Evolutionary conservation across 371 early-diverging fungal genomes (phyloP), one percentile per base, ranked within the genome.

Genomic region (Nematocida sp.): DNA sequence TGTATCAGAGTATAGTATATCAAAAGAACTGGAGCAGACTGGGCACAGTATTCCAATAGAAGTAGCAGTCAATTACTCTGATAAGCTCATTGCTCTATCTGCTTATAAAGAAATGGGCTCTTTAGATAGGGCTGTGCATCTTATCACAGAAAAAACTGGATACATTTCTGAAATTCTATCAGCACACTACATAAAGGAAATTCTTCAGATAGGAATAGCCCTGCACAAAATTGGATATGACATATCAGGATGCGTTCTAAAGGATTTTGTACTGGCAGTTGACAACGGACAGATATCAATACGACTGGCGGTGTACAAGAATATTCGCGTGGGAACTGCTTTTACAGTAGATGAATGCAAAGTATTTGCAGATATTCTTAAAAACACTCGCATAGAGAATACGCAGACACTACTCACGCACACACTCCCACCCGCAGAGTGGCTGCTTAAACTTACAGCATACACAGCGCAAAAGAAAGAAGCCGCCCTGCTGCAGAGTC

Each of bases 31-130:
- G 23, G 52, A 52, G 15, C 6, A 25, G 33, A 47, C 69, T 1
- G 64, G 42, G 42, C 27, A 25, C 25, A 50, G n/a, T 46, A 42
- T 67, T 67, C 66, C 76, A 15, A 27, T 64, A 13, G 76, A 75
- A 9, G 6, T 13, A 20, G 57, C 64, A 39, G 56, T 67, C 4
- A 23, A 64, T 7, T 75, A 66, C 44, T 40, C 27, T 0, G 66
- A 69, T 25, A 55, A 67, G 40, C 15, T 67, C 23, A 33, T 75
- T n/a, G 18, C 27, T 7, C 69, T 75, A 7, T 67, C 45, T 47
- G 72, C 76, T 13, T 75, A 67, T 42, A 50, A 42, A 3, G 76
- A 75, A 44, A 64, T 75, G 76, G 69, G 76, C 4, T 13, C 76
- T n/a, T 42, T 75, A n/a, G 56, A 66, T n/a, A 64, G 23, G n/a